These are phyloP conservation scores for Thelephora ganbajun DNA, from an alignment of 768 basidiomycete genomes.

Conservation along the genomic window DNA sequence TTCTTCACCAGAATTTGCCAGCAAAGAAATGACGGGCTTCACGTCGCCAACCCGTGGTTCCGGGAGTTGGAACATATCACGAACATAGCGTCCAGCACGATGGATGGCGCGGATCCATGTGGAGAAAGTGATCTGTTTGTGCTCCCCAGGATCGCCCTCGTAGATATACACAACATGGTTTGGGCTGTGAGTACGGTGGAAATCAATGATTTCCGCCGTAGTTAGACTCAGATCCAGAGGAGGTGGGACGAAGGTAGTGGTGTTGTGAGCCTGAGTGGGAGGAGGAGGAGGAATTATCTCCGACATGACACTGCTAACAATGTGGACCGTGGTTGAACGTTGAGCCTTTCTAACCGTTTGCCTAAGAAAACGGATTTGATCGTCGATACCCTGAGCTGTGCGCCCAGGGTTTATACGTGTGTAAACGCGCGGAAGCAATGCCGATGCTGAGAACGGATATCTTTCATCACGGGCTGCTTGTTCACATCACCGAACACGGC, in stretches of 20 bases:
- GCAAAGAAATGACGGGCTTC: constrained; percentile 14
- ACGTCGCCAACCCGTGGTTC: constrained; percentile 2
- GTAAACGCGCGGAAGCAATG: no score
- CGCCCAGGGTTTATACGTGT: no score
- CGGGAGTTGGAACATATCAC: constrained; percentile 1
- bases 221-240: constrained; percentile 19
- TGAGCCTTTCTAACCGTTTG: no score
- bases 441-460: no score
- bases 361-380: neutral
- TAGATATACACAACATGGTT: constrained; percentile 18
- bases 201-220: constrained; percentile 22
- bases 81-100: constrained; percentile 6
- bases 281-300: constrained; percentile 6
- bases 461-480: no score
- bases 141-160: constrained; percentile 7
- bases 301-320: neutral
- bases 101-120: constrained; percentile 6
- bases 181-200: constrained; percentile 14
- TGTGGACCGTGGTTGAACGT: no score
- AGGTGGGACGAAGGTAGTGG: constrained; percentile 18
- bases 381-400: no score
- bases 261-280: constrained; percentile 14
- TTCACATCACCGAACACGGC: no score
- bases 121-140: constrained; percentile 7
- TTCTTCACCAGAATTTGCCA: constrained; percentile 12